These are phyloP conservation scores for Boletus huronensis DNA, from an alignment of 768 basidiomycete genomes.

Conservation along the genomic window DNA sequence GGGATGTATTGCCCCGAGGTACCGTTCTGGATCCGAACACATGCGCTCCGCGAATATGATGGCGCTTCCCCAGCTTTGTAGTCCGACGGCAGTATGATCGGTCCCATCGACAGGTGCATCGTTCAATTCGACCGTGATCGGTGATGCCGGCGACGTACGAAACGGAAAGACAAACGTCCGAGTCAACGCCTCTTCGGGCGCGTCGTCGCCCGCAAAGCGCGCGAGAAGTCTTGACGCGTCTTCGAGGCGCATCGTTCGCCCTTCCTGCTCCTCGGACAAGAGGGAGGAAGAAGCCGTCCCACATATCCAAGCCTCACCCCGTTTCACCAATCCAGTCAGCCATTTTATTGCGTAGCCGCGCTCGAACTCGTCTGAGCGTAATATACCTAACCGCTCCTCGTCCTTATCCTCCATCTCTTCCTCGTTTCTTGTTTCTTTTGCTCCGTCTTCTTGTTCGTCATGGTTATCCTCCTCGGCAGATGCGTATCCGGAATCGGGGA, in stretches of 20 bases:
- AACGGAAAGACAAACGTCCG: constrained; percentile 52
- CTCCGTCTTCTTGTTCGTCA: constrained; percentile 17
- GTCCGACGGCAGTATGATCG: constrained; percentile 76
- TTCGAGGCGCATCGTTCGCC: constrained; percentile 47
- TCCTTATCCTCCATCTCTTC: neutral
- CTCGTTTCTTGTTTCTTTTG: constrained; percentile 14
- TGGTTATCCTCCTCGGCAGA: constrained; percentile 64
- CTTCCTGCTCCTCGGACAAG: constrained; percentile 36
- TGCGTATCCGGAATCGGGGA: constrained; percentile 77
- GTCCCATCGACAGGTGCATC: constrained; percentile 60
- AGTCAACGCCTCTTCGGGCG: constrained; percentile 42
- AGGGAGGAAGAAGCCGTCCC: constrained; percentile 14
- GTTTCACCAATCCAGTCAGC: constrained; percentile 66
- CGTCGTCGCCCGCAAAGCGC: constrained; percentile 43
- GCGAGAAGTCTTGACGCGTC: constrained; percentile 57
- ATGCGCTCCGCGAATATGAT: constrained; percentile 68
- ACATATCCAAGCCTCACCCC: constrained; percentile 51
- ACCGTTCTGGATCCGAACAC: constrained; percentile 41
- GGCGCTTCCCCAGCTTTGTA: constrained; percentile 83
- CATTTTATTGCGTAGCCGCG: constrained; percentile 67
- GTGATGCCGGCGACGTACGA: neutral
- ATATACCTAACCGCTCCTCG: constrained; percentile 36
- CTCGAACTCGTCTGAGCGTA: constrained; percentile 65
- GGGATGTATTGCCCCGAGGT: constrained; percentile 33
- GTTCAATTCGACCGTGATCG: constrained; percentile 55